phyloP scores from a whole-genome alignment of 345 rosid genomes.

The Camelina neglecta region DNA sequence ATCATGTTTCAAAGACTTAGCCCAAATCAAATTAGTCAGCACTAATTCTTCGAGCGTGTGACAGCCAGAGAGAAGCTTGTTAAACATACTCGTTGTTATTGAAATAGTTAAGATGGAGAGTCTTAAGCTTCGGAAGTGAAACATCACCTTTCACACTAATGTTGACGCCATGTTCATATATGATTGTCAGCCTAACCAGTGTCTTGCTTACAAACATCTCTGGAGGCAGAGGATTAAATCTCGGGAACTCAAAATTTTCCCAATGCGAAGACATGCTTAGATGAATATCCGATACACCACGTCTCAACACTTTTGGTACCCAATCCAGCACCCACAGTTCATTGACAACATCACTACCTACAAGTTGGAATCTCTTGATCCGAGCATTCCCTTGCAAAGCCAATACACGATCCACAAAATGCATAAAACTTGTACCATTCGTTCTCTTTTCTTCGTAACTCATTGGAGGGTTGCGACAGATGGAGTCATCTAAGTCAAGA shows the following conservation, averaged over 20 bases:
- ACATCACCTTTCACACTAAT: neutral
- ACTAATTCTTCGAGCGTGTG: neutral
- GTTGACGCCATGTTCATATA: fast-evolving
- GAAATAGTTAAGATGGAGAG: neutral
- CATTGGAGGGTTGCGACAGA: neutral
- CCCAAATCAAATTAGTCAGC: neutral
- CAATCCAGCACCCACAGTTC: neutral
- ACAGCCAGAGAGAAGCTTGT: neutral
- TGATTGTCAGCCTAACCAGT: neutral
- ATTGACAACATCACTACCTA: neutral
- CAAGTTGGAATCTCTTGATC: neutral
- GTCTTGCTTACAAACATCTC: neutral
- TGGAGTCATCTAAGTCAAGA: neutral
- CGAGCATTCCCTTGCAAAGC: neutral
- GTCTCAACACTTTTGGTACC: neutral
- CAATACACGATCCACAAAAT: neutral
- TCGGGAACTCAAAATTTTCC: fast-evolving
- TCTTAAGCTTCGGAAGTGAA: neutral
- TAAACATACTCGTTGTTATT: neutral
- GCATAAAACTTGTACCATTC: neutral
- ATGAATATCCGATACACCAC: neutral
- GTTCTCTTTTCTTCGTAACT: too few species aligned
- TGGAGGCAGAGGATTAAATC: neutral
- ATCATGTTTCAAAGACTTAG: too few species aligned
- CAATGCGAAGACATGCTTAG: neutral